A percentile compares a stretch with the other conserved stretches of the same genome.
These are phyloP conservation scores for Grosmannia serpens DNA, from an alignment of 2,329 filamentous ascomycete genomes.

Conservation along the genomic window DNA sequence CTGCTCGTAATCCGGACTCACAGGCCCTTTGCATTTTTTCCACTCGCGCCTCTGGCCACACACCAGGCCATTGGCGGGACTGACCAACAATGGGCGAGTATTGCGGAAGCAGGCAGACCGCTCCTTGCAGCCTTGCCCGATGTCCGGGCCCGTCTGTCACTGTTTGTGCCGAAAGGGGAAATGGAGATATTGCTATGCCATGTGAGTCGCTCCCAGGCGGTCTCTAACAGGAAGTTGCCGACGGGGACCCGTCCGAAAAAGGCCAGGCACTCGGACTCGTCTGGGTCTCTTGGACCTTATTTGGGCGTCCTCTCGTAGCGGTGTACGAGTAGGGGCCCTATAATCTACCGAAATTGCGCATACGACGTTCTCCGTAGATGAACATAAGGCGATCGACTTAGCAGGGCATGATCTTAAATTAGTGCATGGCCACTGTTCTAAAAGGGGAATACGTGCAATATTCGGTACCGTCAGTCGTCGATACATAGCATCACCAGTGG, in stretches of 20 bases:
- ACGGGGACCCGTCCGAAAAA: neutral
- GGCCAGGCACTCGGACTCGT: neutral
- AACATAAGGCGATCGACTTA: neutral
- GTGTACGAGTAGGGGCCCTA: neutral
- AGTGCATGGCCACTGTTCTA: slow-evolving; percentile 1
- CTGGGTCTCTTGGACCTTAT: neutral
- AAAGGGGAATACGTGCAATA: neutral
- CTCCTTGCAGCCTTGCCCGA: neutral
- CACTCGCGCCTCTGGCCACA: no score
- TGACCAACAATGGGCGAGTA: neutral
- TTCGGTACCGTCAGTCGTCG: neutral
- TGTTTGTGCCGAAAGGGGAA: neutral
- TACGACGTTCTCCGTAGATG: slow-evolving; percentile 2
- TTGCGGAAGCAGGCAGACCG: neutral
- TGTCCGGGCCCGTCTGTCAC: neutral
- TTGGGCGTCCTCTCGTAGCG: neutral
- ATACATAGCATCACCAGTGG: neutral
- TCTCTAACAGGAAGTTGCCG: neutral
- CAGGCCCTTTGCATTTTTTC: no score
- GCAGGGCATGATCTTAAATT: neutral
- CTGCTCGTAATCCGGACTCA: no score
- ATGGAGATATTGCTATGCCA: neutral
- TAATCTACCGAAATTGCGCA: slow-evolving; percentile 3
- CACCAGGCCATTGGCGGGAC: no score
- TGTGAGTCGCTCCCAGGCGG: neutral